Percentiles rank a stretch among this genome's conserved stretches.
Evolutionary conservation across 208 protist species (phyloP).

Genomic region (Crithidia expoeki): DNA sequence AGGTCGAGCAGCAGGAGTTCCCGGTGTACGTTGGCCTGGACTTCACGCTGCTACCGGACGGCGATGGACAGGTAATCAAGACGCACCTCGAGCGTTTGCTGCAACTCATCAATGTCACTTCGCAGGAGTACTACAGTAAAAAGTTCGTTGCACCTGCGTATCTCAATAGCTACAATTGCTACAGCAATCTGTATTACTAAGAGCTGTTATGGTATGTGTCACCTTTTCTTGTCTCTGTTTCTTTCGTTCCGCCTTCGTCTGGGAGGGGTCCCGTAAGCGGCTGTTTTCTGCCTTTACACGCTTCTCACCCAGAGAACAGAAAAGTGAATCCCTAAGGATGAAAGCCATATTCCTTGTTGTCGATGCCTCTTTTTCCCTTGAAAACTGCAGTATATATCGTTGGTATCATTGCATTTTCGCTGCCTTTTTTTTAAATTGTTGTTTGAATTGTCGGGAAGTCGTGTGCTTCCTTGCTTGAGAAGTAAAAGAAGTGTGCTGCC

Average conservation of each 20-base stretch:
- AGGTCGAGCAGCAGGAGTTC: conserved; percentile 79
- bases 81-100: conserved; percentile 79
- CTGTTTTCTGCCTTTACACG: background rate
- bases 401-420: too few species aligned
- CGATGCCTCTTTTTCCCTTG: background rate
- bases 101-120: conserved; percentile 77
- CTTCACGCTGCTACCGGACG: conserved; percentile 79
- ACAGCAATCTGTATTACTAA: conserved; percentile 66
- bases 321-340: too few species aligned
- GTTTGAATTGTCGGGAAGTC: too few species aligned
- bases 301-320: too few species aligned
- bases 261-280: background rate
- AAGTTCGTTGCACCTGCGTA: conserved; percentile 67
- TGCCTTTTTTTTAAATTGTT: too few species aligned
- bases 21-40: conserved; percentile 82
- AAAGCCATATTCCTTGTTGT: background rate
- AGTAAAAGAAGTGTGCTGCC: too few species aligned
- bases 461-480: too few species aligned
- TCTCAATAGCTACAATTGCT: conserved; percentile 52
- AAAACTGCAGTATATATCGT: too few species aligned
- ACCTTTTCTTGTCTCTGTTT: too few species aligned
- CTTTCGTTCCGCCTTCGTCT: too few species aligned
- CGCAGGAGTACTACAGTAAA: conserved; percentile 85
- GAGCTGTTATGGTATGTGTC: too few species aligned
- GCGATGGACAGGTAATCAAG: conserved; percentile 63